A percentile compares a stretch with the other conserved stretches of the same genome.
Evolutionary conservation across 345 rosid genomes (phyloP).

Genomic region (Streptanthus diversifolius): DNA sequence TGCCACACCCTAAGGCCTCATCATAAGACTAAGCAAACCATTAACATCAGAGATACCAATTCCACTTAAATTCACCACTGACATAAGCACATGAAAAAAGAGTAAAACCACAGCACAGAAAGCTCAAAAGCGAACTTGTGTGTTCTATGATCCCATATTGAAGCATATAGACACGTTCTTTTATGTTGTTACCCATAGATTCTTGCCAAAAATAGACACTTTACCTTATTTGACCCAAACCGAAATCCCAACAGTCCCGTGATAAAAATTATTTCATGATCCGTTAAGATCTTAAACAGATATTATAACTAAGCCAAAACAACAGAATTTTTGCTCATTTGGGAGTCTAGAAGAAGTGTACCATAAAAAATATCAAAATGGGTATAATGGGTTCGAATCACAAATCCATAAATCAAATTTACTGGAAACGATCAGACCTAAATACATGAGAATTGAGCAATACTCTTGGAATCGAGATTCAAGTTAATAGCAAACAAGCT

Average conservation of each 20-base stretch:
- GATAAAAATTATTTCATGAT: not conserved
- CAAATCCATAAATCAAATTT: not conserved
- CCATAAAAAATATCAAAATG: not conserved
- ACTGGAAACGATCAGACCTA: not conserved
- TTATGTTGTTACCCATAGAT: not conserved
- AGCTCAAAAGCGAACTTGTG: not conserved
- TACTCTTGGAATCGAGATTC: not conserved
- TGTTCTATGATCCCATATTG: not conserved
- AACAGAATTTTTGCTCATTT: not conserved
- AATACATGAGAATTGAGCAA: not conserved
- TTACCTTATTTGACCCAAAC: not conserved
- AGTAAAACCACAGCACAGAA: not conserved
- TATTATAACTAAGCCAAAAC: not conserved
- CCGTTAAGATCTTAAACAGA: not conserved
- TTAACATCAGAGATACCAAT: not conserved
- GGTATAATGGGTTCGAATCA: not conserved
- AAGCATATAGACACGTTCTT: not conserved
- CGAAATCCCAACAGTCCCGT: not conserved
- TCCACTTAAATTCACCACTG: not conserved
- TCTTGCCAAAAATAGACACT: slow-evolving; percentile 5
- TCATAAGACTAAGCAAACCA: not conserved
- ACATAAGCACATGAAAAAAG: not conserved
- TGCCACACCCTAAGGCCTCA: not conserved
- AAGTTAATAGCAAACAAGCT: not conserved
- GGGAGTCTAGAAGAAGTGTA: not conserved